phyloP scores from a whole-genome alignment of 768 basidiomycete species.

The Holtermanniella nyarrowii region DNA sequence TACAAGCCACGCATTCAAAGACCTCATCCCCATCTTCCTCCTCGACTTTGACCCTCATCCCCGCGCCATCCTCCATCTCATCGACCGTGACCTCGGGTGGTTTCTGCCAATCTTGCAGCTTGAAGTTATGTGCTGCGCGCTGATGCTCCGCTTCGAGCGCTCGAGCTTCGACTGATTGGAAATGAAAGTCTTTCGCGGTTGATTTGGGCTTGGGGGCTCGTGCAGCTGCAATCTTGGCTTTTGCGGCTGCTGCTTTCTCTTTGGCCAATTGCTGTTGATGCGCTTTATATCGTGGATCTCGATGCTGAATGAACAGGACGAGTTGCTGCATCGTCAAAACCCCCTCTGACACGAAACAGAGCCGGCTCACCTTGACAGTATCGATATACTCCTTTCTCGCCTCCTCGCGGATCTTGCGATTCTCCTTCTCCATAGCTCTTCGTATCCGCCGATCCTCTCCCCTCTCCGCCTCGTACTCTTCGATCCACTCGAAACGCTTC shows the following conservation, averaged over 20 bases:
- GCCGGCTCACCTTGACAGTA: constrained; percentile 58
- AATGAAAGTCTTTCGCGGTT: constrained; percentile 33
- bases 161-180: constrained; percentile 33
- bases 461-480: constrained; percentile 69
- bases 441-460: constrained; percentile 78
- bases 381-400: constrained; percentile 87
- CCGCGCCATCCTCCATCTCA: constrained; percentile 23
- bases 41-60: constrained; percentile 11
- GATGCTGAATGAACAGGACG: constrained; percentile 49
- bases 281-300: constrained; percentile 67
- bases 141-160: constrained; percentile 34
- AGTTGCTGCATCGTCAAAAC: constrained; percentile 18
- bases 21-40: constrained; percentile 14
- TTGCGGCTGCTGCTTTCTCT: constrained; percentile 16
- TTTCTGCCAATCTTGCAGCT: constrained; percentile 88
- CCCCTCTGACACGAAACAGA: neutral
- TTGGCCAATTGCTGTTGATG: constrained; percentile 23
- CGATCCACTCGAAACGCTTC: constrained; percentile 82
- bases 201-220: neutral
- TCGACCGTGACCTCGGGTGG: constrained; percentile 34
- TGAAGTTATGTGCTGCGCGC: constrained; percentile 45
- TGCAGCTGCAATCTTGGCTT: neutral
- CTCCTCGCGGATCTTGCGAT: constrained; percentile 81
- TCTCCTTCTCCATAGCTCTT: constrained; percentile 92
- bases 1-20: constrained; percentile 81